Evolutionary conservation across 169 alveolate species (phyloP).

Genomic region (Theileria annulata): DNA sequence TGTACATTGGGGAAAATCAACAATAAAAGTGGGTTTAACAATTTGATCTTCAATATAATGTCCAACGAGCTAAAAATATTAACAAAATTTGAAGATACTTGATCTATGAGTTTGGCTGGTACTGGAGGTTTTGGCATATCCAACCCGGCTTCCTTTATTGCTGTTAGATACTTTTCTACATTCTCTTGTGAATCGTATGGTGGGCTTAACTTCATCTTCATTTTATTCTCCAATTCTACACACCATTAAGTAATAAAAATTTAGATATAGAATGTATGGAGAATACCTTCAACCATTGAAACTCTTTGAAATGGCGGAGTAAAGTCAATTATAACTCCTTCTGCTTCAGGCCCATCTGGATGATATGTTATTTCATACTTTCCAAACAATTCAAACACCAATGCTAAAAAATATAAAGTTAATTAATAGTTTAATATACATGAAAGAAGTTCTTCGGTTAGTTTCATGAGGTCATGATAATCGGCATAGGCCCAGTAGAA

Average conservation of each 20-base stretch:
- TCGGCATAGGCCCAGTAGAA: conserved; percentile 92
- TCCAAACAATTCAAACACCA: conserved; percentile 89
- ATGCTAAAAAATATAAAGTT: conserved; percentile 90
- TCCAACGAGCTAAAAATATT: conserved; percentile 81
- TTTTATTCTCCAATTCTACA: conserved; percentile 81
- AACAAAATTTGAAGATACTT: conserved; percentile 72
- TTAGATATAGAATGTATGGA: background rate
- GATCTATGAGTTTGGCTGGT: conserved; percentile 77
- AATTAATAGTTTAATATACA: conserved; percentile 85
- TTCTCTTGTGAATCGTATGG: conserved; percentile 80
- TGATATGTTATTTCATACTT: conserved; percentile 90
- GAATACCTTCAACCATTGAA: conserved; percentile 81
- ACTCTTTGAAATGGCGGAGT: conserved; percentile 96
- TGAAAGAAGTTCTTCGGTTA: conserved; percentile 87
- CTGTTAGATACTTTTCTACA: conserved; percentile 65
- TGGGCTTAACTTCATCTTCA: conserved; percentile 75
- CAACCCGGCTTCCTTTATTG: conserved; percentile 68
- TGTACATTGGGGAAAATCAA: conserved; percentile 98
- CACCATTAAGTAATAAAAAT: background rate
- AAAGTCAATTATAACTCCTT: conserved; percentile 92
- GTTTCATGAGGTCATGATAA: conserved; percentile 88
- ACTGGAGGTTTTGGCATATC: conserved; percentile 79
- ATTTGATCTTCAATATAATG: conserved; percentile 94
- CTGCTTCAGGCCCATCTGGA: conserved; percentile 93
- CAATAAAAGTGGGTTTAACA: conserved; percentile 92